These are phyloP conservation scores for Aeschynomene evenia DNA, from an alignment of 306 rosid species.

Conservation along the genomic window DNA sequence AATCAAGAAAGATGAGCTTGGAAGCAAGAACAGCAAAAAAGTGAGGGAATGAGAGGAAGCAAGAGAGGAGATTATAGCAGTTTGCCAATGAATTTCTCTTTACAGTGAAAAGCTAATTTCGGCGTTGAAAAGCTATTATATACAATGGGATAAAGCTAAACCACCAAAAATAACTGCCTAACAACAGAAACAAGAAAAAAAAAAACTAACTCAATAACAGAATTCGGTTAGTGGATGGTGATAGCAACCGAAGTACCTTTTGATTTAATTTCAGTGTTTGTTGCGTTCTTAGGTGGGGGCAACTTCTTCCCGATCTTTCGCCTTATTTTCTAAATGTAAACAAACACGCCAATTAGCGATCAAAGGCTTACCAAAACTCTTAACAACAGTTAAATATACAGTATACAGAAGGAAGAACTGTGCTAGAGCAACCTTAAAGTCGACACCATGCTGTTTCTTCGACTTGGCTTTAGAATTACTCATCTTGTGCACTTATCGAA, in stretches of 20 bases:
- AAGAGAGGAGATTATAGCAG: too few relatives aligned
- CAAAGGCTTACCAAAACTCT: not conserved
- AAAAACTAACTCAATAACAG: too few relatives aligned
- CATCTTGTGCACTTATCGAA: constrained; percentile 36
- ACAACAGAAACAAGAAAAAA: too few relatives aligned
- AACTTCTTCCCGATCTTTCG: constrained; percentile 82
- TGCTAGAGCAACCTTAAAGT: constrained; percentile 60
- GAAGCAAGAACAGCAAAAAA: too few relatives aligned
- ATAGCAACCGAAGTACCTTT: constrained; percentile 54
- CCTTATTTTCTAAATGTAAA: constrained; percentile 63
- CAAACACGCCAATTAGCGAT: not conserved
- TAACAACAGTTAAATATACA: not conserved
- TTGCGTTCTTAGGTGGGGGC: constrained; percentile 84
- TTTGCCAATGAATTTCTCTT: too few relatives aligned
- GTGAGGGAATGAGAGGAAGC: too few relatives aligned
- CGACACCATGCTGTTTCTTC: constrained; percentile 71
- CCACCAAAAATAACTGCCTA: too few relatives aligned
- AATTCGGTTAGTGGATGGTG: too few relatives aligned
- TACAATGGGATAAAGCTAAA: too few relatives aligned
- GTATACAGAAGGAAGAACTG: not conserved
- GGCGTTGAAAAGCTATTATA: too few relatives aligned
- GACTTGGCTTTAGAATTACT: constrained; percentile 51
- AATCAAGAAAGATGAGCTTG: too few relatives aligned
- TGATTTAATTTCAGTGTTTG: constrained; percentile 74
- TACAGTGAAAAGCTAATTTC: too few relatives aligned